Percentiles rank a stretch among this genome's conserved stretches.
Evolutionary conservation across 169 alveolate genomes (phyloP).

Genomic region (Eimeria zaria): DNA sequence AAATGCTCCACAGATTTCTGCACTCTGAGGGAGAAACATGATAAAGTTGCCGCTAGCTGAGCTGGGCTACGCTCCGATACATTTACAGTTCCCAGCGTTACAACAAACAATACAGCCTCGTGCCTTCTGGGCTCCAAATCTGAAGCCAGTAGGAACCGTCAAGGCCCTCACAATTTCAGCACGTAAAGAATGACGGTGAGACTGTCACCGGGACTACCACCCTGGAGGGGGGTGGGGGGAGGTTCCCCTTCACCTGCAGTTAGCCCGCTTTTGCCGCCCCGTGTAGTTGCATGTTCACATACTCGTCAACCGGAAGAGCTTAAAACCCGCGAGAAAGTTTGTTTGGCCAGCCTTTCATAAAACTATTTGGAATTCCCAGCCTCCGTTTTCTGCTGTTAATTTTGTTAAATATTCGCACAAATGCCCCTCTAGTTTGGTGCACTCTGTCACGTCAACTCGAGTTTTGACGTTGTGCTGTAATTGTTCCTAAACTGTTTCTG

Average conservation of each 20-base stretch:
- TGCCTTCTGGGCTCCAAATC: constrained; percentile 11
- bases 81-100: not conserved
- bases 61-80: not conserved
- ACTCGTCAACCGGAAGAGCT: not conserved
- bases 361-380: constrained; percentile 10
- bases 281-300: not conserved
- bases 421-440: constrained; percentile 15
- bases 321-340: not conserved
- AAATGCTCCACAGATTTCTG: not conserved
- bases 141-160: constrained; percentile 1
- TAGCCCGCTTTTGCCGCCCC: constrained; percentile 9
- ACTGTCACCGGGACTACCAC: not conserved
- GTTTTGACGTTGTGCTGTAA: constrained; percentile 50
- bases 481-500: constrained; percentile 33
- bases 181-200: not conserved
- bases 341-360: not conserved
- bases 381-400: not conserved
- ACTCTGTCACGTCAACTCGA: constrained; percentile 16
- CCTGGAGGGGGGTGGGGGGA: too few relatives aligned
- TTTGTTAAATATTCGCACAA: not conserved
- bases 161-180: constrained; percentile 27
- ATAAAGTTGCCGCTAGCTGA: not conserved
- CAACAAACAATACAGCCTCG: not conserved
- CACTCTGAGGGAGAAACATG: not conserved
- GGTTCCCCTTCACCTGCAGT: constrained; percentile 9